Conservation (phyloP, 192 early-diverging fungal species). For the Linnemannia elongata region DNA sequence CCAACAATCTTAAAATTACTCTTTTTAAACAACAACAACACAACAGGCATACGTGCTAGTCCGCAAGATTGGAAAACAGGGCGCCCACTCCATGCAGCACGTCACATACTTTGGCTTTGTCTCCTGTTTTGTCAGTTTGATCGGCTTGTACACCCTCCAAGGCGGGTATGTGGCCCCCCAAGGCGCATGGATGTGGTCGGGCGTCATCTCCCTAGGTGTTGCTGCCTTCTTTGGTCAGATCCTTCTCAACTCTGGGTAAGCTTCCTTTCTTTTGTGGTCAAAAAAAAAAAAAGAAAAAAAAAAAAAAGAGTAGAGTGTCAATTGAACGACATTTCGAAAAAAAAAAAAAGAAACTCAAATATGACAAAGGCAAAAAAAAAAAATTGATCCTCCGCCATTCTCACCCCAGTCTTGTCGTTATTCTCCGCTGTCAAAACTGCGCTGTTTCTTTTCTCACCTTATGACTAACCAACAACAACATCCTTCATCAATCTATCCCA, state of each 20-base stretch:
- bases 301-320: neutral
- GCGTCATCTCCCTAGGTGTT: constrained; percentile 65
- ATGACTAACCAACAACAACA: neutral
- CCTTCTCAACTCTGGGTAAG: constrained; percentile 78
- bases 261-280: neutral
- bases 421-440: neutral
- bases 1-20: constrained; percentile 1
- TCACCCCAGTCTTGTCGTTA: neutral
- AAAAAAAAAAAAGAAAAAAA: neutral
- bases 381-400: neutral
- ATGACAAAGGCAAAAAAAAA: neutral
- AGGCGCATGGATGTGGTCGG: constrained; percentile 60
- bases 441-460: neutral
- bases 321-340: too few relatives aligned
- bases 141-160: constrained; percentile 59
- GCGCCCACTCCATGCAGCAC: constrained; percentile 82
- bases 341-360: neutral
- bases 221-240: constrained; percentile 80
- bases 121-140: constrained; percentile 63
- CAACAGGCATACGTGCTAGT: constrained; percentile 75
- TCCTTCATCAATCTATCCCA: neutral
- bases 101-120: constrained; percentile 83
- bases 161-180: constrained; percentile 56
- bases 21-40: neutral
- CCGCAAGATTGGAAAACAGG: constrained; percentile 75